Base-by-base conservation (phyloP, 352 stramenopile genomes). In the Phytopythium chamaehyphon region DNA sequence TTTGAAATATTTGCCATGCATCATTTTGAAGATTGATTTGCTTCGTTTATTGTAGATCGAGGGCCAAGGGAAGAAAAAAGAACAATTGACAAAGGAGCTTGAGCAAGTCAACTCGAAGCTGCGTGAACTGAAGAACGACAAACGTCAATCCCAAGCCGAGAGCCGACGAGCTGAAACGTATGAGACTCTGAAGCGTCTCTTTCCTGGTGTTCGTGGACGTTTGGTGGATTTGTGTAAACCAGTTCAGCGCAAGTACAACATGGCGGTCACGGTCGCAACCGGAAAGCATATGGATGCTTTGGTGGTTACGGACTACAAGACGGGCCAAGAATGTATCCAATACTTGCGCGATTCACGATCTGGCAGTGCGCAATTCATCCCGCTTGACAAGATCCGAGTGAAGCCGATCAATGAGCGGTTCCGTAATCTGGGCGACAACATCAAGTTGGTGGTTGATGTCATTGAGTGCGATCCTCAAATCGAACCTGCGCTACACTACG, bases 221-320 rank as follows among this genome's bases (percentile, higher is more conserved):
- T 69, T 99, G 0, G 93, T 98, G 1, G 96, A 99, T 62, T 65
- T 99, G 7, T 99, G 95, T 76, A 97, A 96, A 40, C 97, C 97
- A 1, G 89, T 93, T 18, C 93, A 98, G 62, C 76, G 93, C 33
- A 94, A 97, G 55, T 99, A 98, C 76, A 98, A 98, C 66, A 86
- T 98, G 64, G 97, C 96, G 21, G 93, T 99, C 19, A 98, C 94
- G 1, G 93, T 98, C 2, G 97, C 96, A 24, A 96, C 90, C n/a
- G 96, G 96, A 42, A 98, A 98, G 51, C 89, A 99, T 71, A 98
- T 99, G 93, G 96, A 99, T 59, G 80, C 87, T 18, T 74, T 95
- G 31, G 84, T 95, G 46, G 84, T 95, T 14, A 51, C 45, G 1
- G 78, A 95, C 45, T 87, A 86, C 56, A 88, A 83, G 50, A 95